Evolutionary conservation across 768 basidiomycete genomes (phyloP), one percentile per base, ranked within the genome.

Genomic region (Mycena capillaripes): DNA sequence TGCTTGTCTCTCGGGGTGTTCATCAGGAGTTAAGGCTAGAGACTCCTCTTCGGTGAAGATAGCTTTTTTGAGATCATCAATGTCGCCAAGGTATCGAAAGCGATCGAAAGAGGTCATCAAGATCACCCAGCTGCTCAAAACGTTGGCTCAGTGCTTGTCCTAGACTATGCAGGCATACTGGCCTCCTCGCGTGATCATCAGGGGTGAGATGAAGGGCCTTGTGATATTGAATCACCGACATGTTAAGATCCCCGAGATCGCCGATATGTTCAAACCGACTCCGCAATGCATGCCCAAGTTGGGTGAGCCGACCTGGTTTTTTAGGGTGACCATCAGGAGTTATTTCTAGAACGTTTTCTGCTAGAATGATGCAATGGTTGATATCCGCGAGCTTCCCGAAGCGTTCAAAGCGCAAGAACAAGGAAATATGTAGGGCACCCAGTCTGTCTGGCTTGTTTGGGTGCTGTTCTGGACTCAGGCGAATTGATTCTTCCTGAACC

Each of bases 231-330:
- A 53, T 14, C 29, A 53, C 52, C 25, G 52, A 53, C 52, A 29
- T 53, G 29, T 53, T 53, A 27, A 53, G 23, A 19, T 53, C 52
- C 16, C 52, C 52, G 29, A 53, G 52, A 17, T 53, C 52, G 23
- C 52, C 52, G 52, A 53, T 23, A 53, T 53, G 52, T 53, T 53
- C 52, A 25, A 53, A 53, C 9, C 52, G 52, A 53, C 52, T 53
- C 52, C 29, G 52, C 52, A 53, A 30, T 53, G 25, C 52, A 53
- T 53, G 16, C 30, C 52, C 52, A 27, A 53, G 52, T 16, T 30
- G 52, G 52, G 16, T 53, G 23, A 53, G 30, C 52, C 52, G 29
- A 5, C 29, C 30, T 53, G 52, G 25, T 53, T 53, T 53, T 53
- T 29, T 27, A 53, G 52, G 10, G 25, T 53, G 52, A 53, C 52